Percentiles rank a stretch among this genome's conserved stretches.
These are phyloP conservation scores for Ramaria sp. DNA, from an alignment of 768 basidiomycete genomes.

Conservation along the genomic window DNA sequence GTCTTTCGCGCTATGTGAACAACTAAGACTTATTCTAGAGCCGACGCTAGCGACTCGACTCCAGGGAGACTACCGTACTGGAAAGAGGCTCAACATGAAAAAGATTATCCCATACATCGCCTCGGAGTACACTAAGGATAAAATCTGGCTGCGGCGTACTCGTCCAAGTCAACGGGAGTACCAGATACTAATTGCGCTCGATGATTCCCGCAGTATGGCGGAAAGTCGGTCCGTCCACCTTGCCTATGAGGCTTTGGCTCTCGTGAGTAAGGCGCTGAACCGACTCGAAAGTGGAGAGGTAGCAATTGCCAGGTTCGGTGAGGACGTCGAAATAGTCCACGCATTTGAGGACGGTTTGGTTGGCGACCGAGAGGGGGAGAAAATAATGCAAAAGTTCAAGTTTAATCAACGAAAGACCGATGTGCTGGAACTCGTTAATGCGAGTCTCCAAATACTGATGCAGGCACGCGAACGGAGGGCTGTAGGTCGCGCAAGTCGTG, in stretches of 20 bases:
- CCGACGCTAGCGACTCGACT: slow-evolving; percentile 90
- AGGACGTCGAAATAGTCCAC: slow-evolving; percentile 79
- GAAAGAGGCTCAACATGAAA: slow-evolving; percentile 97
- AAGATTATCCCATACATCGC: slow-evolving; percentile 98
- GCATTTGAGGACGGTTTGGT: slow-evolving; percentile 75
- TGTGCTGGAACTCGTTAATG: slow-evolving; percentile 71
- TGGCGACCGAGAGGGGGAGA: slow-evolving; percentile 69
- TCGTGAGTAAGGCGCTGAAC: slow-evolving; percentile 83
- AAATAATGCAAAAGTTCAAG: slow-evolving; percentile 72
- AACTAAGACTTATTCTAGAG: slow-evolving; percentile 90
- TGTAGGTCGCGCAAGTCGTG: slow-evolving; percentile 36
- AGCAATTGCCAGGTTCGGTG: slow-evolving; percentile 83
- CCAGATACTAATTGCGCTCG: slow-evolving; percentile 87
- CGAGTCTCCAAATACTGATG: slow-evolving; percentile 62
- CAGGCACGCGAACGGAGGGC: slow-evolving; percentile 60
- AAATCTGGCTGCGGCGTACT: slow-evolving; percentile 95
- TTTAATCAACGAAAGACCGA: slow-evolving; percentile 89
- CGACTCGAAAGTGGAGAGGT: slow-evolving; percentile 95
- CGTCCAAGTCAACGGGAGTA: slow-evolving; percentile 92
- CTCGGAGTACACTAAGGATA: slow-evolving; percentile 98
- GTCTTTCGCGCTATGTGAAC: slow-evolving; percentile 87
- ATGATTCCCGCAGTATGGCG: slow-evolving; percentile 96
- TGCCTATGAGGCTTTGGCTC: slow-evolving; percentile 85
- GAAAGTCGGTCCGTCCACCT: slow-evolving; percentile 87
- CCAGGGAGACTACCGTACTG: slow-evolving; percentile 94